Percentiles rank a stretch among this genome's conserved stretches.
Conservation (phyloP, 768 basidiomycete genomes). For the Mycena amicta region DNA sequence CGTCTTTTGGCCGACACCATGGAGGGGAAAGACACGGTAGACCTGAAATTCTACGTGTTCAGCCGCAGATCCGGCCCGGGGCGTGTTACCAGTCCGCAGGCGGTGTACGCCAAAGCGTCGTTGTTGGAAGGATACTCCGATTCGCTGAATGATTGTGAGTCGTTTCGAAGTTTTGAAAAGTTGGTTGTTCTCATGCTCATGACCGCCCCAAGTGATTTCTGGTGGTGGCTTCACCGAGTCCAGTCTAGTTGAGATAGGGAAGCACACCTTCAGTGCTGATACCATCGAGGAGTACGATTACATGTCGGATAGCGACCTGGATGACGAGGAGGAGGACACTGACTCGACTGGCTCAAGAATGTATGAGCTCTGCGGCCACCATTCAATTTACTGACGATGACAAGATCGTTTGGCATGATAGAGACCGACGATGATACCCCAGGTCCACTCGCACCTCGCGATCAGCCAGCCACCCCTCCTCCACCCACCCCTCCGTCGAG, state of each 20-base stretch:
- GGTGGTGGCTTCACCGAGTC: constrained; percentile 12
- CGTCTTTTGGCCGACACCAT: neutral
- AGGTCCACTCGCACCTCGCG: neutral
- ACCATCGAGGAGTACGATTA: constrained; percentile 18
- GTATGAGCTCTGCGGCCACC: neutral
- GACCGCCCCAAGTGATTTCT: constrained; percentile 11
- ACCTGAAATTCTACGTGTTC: constrained; percentile 27
- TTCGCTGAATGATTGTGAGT: constrained; percentile 22
- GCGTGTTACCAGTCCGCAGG: constrained; percentile 8
- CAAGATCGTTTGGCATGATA: neutral
- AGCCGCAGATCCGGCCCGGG: constrained; percentile 9
- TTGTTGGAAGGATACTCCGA: constrained; percentile 22
- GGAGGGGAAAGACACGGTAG: constrained; percentile 3
- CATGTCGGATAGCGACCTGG: constrained; percentile 26
- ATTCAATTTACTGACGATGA: neutral
- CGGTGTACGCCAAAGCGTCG: constrained; percentile 21
- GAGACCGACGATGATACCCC: neutral
- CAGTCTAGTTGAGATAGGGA: constrained; percentile 2
- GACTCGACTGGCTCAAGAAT: neutral
- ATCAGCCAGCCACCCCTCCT: neutral
- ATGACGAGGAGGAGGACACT: constrained; percentile 3
- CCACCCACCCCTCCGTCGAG: neutral
- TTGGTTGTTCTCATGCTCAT: neutral
- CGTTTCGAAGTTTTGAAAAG: neutral
- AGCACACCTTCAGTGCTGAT: constrained; percentile 1